Evolutionary conservation across 2,329 filamentous ascomycete genomes (phyloP), one percentile per base, ranked within the genome.

Genomic region (Lasiodiplodia sp.): DNA sequence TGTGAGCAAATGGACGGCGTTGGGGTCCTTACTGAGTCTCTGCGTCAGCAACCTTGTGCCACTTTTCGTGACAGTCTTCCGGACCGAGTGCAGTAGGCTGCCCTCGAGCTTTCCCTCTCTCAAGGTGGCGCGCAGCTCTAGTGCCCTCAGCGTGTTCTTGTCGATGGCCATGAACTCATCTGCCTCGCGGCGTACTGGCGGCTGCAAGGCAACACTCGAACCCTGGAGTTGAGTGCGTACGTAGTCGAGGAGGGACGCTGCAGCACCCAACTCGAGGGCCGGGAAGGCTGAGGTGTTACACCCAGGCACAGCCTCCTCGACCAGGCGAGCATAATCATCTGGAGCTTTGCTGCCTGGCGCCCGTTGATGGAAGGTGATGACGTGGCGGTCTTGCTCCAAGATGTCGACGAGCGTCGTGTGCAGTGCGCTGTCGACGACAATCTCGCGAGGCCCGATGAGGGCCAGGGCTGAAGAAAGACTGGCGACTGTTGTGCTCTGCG

Each of bases 81-180:
- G 89, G 65, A 98, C 87, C n/a, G 93, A 92, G 80, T 98, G 94
- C 47, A 99, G 83, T 53, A 99, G 83, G 76, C 94, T 97, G 5
- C 96, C 96, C 71, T 91, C 90, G 49, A 91, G 91, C 23, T 86
- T 80, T 2, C 92, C 90, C 73, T 98, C 95, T 60, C 91, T 88
- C 63, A 97, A 89, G 0, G 96, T 98, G 76, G 90, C 89, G 72
- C 93, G 90, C 72, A 99, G 92, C 79, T 99, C 96, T 4, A 99
- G 85, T 1, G 94, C 93, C 69, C 92, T 88, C 81, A 99, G 86
- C 72, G 92, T 97, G 75, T 94, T 97, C 76, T 91, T 94, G 81
- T 99, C 96, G 72, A 99, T 96, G 63, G 83, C 87, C 92, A 99
- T 96, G 71, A 91, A 89, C 70, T 96, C 88, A 75, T 92, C 85